phyloP scores from a whole-genome alignment of 176 grass and related monocot genomes.

The Typha latifolia region DNA sequence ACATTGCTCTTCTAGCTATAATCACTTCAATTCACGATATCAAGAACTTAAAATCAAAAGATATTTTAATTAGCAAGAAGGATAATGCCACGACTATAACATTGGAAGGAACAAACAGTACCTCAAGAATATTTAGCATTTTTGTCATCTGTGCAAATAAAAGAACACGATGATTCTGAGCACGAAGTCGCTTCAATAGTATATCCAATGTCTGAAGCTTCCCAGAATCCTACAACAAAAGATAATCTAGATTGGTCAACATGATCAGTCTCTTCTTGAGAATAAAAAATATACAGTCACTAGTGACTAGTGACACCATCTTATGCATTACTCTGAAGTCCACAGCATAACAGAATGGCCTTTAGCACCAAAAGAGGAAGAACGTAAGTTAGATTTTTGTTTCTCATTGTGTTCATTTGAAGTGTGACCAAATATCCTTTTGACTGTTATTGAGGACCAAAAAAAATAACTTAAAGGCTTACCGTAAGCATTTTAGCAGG shows the following conservation, averaged over 20 bases:
- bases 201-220: slow-evolving; percentile 92
- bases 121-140: slow-evolving; percentile 99
- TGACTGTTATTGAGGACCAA: neutral
- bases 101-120: slow-evolving; percentile 26
- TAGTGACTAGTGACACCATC: no score
- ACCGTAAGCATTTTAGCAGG: slow-evolving; percentile 99
- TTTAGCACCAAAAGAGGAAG: neutral
- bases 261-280: neutral
- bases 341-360: neutral
- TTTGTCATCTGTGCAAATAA: slow-evolving; percentile 99
- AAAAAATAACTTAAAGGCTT: slow-evolving; percentile 10
- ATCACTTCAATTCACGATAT: neutral
- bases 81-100: neutral
- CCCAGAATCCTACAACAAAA: slow-evolving; percentile 76
- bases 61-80: neutral
- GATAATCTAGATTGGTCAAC: slow-evolving; percentile 21
- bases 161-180: slow-evolving; percentile 91
- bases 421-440: neutral
- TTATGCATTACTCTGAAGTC: no score
- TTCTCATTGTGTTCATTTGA: neutral
- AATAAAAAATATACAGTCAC: no score
- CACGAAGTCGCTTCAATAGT: slow-evolving; percentile 70
- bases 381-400: neutral
- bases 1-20: neutral
- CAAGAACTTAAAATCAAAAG: neutral